A percentile compares a stretch with the other conserved stretches of the same genome.
These are phyloP conservation scores for Saitozyma sp. DNA, from an alignment of 768 basidiomycete genomes.

Conservation along the genomic window DNA sequence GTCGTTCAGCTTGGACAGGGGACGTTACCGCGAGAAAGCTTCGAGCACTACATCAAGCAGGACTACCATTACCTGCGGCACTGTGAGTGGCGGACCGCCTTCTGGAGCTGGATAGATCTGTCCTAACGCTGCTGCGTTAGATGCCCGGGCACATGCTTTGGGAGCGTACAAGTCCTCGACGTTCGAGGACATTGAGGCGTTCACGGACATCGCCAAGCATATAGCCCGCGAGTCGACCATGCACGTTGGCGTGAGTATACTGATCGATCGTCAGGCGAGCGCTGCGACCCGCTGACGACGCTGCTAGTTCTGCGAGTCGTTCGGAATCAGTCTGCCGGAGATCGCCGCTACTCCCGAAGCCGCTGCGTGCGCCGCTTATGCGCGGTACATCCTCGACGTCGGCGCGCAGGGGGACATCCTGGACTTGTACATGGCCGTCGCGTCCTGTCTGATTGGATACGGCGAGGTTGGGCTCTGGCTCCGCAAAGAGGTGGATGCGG, in stretches of 20 bases:
- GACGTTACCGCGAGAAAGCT: slow-evolving; percentile 64
- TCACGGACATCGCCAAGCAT: slow-evolving; percentile 65
- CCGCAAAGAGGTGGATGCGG: slow-evolving; percentile 59
- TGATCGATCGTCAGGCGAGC: not conserved
- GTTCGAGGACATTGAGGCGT: slow-evolving; percentile 64
- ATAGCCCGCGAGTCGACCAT: slow-evolving; percentile 70
- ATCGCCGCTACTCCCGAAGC: slow-evolving; percentile 67
- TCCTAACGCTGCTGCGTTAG: slow-evolving; percentile 17
- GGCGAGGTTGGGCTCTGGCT: slow-evolving; percentile 89
- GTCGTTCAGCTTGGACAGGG: slow-evolving; percentile 73
- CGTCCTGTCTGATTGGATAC: slow-evolving; percentile 85
- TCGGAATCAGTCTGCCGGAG: slow-evolving; percentile 66
- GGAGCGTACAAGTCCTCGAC: slow-evolving; percentile 74
- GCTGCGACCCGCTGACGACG: not conserved
- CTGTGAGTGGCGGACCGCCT: slow-evolving; percentile 55
- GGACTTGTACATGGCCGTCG: slow-evolving; percentile 74
- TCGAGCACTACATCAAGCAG: slow-evolving; percentile 76
- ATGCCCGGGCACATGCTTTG: slow-evolving; percentile 59
- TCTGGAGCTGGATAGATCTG: not conserved
- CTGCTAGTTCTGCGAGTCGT: slow-evolving; percentile 64
- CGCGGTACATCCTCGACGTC: slow-evolving; percentile 77
- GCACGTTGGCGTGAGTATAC: slow-evolving; percentile 58
- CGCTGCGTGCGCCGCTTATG: slow-evolving; percentile 76
- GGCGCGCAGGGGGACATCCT: slow-evolving; percentile 74
- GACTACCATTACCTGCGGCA: slow-evolving; percentile 51